Conservation (phyloP, 345 rosid genomes). For the Euclidium syriacum region DNA sequence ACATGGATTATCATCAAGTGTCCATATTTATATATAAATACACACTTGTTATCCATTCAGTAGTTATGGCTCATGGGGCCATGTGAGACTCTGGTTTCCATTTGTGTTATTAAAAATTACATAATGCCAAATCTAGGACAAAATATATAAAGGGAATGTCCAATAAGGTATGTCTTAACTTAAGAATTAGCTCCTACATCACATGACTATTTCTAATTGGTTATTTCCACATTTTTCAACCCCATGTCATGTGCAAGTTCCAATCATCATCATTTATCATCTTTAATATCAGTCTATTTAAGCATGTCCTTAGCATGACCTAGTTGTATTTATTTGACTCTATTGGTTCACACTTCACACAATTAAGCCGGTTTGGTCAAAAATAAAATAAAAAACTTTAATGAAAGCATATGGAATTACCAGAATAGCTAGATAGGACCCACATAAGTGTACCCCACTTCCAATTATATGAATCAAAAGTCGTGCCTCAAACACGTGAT, state of each 20-base stretch:
- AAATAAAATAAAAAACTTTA: not conserved
- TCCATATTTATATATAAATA: slow-evolving; percentile 3
- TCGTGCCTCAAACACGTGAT: slow-evolving; percentile 30
- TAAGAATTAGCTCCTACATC: slow-evolving; percentile 27
- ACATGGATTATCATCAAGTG: slow-evolving; percentile 11
- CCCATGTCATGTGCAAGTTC: slow-evolving; percentile 9
- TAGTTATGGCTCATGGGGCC: slow-evolving; percentile 25
- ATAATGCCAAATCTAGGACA: slow-evolving; percentile 29
- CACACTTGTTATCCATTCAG: slow-evolving; percentile 15
- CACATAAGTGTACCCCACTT: slow-evolving; percentile 24
- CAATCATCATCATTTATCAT: not conserved
- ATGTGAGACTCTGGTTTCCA: slow-evolving; percentile 33
- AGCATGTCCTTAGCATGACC: slow-evolving; percentile 14
- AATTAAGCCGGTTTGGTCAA: slow-evolving; percentile 2
- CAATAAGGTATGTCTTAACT: slow-evolving; percentile 18
- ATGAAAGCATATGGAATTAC: not conserved
- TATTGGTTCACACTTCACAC: slow-evolving; percentile 9
- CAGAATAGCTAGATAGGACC: slow-evolving; percentile 18
- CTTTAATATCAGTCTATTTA: not conserved
- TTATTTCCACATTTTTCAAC: not conserved
- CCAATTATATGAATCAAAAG: slow-evolving; percentile 30
- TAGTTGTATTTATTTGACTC: not conserved
- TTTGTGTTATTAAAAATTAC: not conserved
- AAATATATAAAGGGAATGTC: slow-evolving; percentile 22
- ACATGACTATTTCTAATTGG: slow-evolving; percentile 30